Base-by-base conservation (phyloP, 192 early-diverging fungal genomes). In the Spizellomyces punctatus region DNA sequence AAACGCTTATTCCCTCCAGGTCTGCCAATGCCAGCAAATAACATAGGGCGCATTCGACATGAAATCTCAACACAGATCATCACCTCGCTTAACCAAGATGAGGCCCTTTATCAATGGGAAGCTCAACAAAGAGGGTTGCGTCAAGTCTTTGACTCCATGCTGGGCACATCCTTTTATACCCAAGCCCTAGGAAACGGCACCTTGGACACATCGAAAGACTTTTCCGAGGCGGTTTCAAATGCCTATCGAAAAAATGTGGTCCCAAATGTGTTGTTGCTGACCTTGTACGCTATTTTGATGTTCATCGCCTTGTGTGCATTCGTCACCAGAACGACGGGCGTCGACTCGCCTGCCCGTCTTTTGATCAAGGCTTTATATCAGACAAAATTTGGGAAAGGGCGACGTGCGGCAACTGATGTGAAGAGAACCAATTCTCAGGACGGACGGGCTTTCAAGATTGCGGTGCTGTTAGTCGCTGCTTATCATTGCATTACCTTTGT, bases 41-140 rank as follows among this genome's bases (percentile, higher is more conserved):
- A 22, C 21, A 61, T 61, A 12, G 59, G 59, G 1, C 14, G 21
- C 12, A 4, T 61, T 61, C 12, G 14, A 14, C 12, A 14, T n/a
- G 21, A 19, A 12, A 14, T 61, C 12, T 19, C 59, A 2, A 27
- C 59, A 27, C 12, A 12, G 12, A 19, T 61, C 12, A 1, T 61
- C 4, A 19, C 59, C 14, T 14, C 19, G 21, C 59, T 4, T 14
- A 12, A 61, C 12, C 14, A 14, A 42, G 12, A 19, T 42, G 21
- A 27, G 59, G 19, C 59, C 22, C 12, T 22, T 14, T 12, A 14
- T 12, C 41, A 61, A 19, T 61, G 59, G 59, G 41, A 19, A 42
- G 12, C 59, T 0, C 59, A 61, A 61, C 59, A 61, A 61, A 14
- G 59, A 12, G 59, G 59, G 41, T 42, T 61, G 16, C 59, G 59